These are phyloP conservation scores for Entomortierella beljakovae DNA, from an alignment of 192 early-diverging fungal genomes.

Conservation along the genomic window DNA sequence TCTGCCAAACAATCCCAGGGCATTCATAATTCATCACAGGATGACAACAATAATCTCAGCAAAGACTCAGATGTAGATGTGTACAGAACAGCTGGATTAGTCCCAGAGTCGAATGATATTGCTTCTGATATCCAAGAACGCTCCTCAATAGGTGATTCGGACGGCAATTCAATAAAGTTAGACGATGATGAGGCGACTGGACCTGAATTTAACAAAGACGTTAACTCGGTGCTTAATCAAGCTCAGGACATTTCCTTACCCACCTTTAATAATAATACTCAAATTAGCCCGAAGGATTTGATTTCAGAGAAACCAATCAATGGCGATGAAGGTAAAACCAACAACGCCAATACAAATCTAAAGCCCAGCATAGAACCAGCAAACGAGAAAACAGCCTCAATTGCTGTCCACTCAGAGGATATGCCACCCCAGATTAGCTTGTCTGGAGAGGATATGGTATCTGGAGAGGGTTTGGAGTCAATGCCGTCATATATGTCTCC, in stretches of 20 bases:
- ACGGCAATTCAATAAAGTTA: neutral
- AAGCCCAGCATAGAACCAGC: neutral
- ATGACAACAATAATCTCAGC: neutral
- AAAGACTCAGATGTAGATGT: neutral
- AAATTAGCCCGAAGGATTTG: neutral
- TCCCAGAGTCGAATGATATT: slow-evolving; percentile 17
- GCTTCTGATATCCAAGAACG: slow-evolving; percentile 43
- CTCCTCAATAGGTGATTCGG: slow-evolving; percentile 14
- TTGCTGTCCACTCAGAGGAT: neutral
- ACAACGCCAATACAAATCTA: neutral
- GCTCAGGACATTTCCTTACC: neutral
- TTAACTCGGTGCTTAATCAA: neutral
- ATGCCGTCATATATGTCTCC: slow-evolving; percentile 44
- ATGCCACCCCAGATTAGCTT: too few relatives aligned
- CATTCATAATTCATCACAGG: neutral
- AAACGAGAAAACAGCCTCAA: neutral
- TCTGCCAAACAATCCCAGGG: neutral
- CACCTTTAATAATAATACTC: neutral
- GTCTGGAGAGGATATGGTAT: too few relatives aligned
- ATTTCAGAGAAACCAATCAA: neutral
- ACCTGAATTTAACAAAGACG: neutral
- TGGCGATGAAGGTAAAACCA: neutral
- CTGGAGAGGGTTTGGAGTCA: slow-evolving; percentile 1
- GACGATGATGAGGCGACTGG: slow-evolving; percentile 7
- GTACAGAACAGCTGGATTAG: neutral